Evolutionary conservation across 768 basidiomycete species (phyloP), one percentile per base, ranked within the genome.

Genomic region (Pisolithus tinctorius): DNA sequence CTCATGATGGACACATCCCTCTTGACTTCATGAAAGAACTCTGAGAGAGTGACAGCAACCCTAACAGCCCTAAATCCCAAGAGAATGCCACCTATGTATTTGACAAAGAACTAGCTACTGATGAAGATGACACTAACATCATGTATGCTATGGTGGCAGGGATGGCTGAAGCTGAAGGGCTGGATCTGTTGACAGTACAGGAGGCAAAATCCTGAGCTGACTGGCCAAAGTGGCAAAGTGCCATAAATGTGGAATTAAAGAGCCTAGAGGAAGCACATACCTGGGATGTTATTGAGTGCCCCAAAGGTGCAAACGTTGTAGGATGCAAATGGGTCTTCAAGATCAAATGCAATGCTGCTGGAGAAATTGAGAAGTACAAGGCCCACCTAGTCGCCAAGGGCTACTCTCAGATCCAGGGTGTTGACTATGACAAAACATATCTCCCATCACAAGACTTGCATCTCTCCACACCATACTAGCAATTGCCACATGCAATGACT

Each of bases 351-450:
- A 47, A 23, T 26, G 42, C 37, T 23, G 34, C 56, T 5, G 74
- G 73, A 17, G 47, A 55, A 0, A 57, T 74, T 26, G 48, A 49
- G 0, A 47, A 58, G 1, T 64, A 68, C 61, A 75, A 77, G 57
- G 72, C 68, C 4, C 54, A 69, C 1, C 59, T 76, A 5, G 73
- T 75, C 6, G 71, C 69, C 0, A 60, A 71, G 51, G 69, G 75
- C 0, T 68, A 42, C 40, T 42, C 23, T 3, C 40, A 42, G 17
- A 16, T 42, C 40, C 40, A 42, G 8, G 40, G 17, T 9, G 25
- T 42, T 9, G 8, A 42, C 10, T 42, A 42, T 10, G 17, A 42
- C 4, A 9, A 42, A 5, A 42, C 40, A 20, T 42, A 42, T 23
- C 10, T 20, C n/a, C 40, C 16, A 4, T 42, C 40, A 4, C 40